Evolutionary conservation across 1,284 basidiomycete genomes (phyloP), one percentile per base, ranked within the genome.

Genomic region (Rhizopogon hawkerae): DNA sequence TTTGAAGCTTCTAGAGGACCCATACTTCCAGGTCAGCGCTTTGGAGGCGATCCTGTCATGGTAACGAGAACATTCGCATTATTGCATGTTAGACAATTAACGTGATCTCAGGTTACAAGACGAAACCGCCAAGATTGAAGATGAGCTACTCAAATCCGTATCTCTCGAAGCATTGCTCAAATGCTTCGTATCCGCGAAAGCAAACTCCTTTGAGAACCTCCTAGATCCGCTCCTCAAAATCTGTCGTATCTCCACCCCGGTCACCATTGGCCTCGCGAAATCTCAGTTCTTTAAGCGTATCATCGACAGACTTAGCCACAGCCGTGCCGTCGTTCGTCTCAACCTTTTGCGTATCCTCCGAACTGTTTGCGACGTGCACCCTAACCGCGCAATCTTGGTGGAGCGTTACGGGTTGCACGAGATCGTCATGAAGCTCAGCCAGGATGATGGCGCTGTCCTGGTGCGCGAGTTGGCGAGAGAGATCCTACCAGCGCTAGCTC

Each of bases 21-120:
- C 92, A 0, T 97, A 96, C 70, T 98, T 97, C 82, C 90, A 94
- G 64, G 89, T 94, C 54, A 90, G 86, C 58, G 90, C 94, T 9
- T 69, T 98, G 48, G 95, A 98, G 63, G 84, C 92, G 4, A 82
- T 97, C 31, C 69, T 93, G 6, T 86, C 89, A 3, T 98, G 95
- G 95, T 89, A 54, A 54, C 11, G 29, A 43, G 16, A 26, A 18
- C 8, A 14, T 39, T 26, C 5, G 29, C 4, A 31, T 31, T 31
- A 11, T 11, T 38, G n/a, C 35, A 21, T 53, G 31, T 11, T 47
- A 5, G 36, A 3, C 35, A n/a, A 42, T 13, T 57, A 18, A 56
- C 18, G 1, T 37, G 35, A 8, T 33, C 16, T 14, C 59, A 92
- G 89, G 89, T 71, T 98, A 52, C 89, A 93, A 70, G 95, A 97